Evolutionary conservation across 345 rosid genomes (phyloP).

Genomic region (Balakata baccata): DNA sequence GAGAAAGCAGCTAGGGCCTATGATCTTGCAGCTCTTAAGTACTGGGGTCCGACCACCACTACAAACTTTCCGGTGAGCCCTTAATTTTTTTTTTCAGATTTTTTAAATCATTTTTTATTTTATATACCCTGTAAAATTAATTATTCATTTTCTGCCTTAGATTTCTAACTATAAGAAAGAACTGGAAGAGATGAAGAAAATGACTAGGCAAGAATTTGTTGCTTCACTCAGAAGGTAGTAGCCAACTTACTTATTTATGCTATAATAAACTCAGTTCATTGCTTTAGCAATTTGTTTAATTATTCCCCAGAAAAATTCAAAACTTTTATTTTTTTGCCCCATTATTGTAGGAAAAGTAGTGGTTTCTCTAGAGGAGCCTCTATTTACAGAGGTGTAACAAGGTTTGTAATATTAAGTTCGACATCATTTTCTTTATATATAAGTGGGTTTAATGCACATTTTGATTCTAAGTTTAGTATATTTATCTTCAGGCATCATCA

Average conservation of each 20-base stretch:
- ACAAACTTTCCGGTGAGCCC: conserved; percentile 71
- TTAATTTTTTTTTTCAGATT: background rate
- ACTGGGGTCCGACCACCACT: conserved; percentile 94
- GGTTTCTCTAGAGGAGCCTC: conserved; percentile 99
- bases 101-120: background rate
- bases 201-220: conserved; percentile 92
- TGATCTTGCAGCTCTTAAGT: conserved; percentile 96
- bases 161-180: conserved; percentile 74
- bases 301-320: background rate
- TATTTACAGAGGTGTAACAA: conserved; percentile 91
- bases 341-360: conserved; percentile 66
- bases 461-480: background rate
- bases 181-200: conserved; percentile 83
- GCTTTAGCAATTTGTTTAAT: background rate
- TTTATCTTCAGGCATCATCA: conserved; percentile 72
- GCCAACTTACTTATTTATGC: too few relatives aligned
- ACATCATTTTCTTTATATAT: background rate
- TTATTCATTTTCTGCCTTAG: conserved; percentile 24
- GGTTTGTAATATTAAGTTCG: conserved; percentile 36
- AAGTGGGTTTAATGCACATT: background rate
- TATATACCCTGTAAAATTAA: background rate
- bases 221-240: conserved; percentile 82
- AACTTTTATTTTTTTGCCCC: background rate
- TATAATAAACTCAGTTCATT: background rate
- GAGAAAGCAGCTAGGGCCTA: conserved; percentile 95